phyloP scores from a whole-genome alignment of 306 rosid genomes.

The Potentilla sterilis region DNA sequence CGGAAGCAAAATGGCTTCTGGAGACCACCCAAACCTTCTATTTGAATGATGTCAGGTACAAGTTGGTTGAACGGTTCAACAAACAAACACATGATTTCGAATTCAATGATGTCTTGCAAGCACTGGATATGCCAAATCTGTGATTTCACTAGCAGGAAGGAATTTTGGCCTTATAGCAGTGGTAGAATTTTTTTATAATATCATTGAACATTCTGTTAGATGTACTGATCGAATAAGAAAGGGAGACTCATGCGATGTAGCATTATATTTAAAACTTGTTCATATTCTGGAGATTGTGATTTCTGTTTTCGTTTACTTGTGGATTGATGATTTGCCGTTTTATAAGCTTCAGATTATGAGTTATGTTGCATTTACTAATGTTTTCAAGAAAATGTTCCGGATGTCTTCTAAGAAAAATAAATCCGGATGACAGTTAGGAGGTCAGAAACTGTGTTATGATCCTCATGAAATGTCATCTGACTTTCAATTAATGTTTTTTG shows the following conservation, averaged over 20 bases:
- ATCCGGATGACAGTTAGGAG: too few relatives aligned
- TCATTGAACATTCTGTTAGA: not conserved
- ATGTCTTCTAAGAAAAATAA: too few relatives aligned
- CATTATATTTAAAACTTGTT: not conserved
- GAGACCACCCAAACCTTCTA: slow-evolving; percentile 84
- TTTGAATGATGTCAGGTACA: slow-evolving; percentile 69
- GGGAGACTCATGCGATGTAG: not conserved
- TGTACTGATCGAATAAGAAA: not conserved
- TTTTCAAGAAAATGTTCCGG: too few relatives aligned
- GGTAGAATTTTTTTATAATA: not conserved
- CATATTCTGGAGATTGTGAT: too few relatives aligned
- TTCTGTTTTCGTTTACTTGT: not conserved
- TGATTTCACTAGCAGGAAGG: slow-evolving; percentile 26
- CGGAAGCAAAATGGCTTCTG: slow-evolving; percentile 78
- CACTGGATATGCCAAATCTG: slow-evolving; percentile 66
- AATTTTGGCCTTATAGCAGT: not conserved
- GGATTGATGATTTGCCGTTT: not conserved
- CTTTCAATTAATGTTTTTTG: too few relatives aligned
- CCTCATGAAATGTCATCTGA: too few relatives aligned
- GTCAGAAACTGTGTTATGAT: too few relatives aligned
- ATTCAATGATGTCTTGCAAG: slow-evolving; percentile 85
- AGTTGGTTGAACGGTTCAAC: slow-evolving; percentile 83
- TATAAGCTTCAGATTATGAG: not conserved
- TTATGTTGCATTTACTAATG: not conserved
- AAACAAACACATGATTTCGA: slow-evolving; percentile 80